Evolutionary conservation across 768 basidiomycete species (phyloP).

Genomic region (Hypholoma fasciculare): DNA sequence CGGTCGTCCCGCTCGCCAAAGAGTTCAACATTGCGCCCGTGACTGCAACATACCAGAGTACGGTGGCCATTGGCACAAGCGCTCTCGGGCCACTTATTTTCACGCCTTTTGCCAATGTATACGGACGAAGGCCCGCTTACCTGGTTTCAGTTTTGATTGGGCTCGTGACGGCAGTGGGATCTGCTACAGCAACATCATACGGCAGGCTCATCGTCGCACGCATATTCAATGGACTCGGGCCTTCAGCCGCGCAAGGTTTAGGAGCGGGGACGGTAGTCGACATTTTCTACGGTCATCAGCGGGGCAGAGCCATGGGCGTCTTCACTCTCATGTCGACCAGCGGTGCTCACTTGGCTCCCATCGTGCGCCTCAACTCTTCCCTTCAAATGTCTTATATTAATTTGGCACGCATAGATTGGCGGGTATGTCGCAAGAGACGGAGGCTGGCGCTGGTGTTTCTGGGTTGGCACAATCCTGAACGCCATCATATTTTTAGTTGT

Average conservation of each 20-base stretch:
- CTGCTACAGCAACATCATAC: constrained; percentile 31
- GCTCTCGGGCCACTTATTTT: constrained; percentile 36
- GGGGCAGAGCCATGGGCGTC: constrained; percentile 44
- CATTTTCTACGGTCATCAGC: constrained; percentile 34
- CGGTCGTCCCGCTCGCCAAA: constrained; percentile 34
- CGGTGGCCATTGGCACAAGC: constrained; percentile 34
- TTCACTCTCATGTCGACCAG: constrained; percentile 43
- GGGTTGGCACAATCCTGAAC: constrained; percentile 40
- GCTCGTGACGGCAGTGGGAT: constrained; percentile 32
- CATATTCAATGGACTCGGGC: constrained; percentile 36
- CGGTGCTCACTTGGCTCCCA: constrained; percentile 41
- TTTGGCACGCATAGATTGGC: constrained; percentile 23
- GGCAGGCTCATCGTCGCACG: constrained; percentile 32
- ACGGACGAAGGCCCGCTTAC: constrained; percentile 39
- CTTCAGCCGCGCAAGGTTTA: constrained; percentile 34
- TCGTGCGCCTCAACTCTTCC: constrained; percentile 23
- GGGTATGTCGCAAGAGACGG: constrained; percentile 36
- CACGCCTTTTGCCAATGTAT: constrained; percentile 40
- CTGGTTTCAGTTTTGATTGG: constrained; percentile 34
- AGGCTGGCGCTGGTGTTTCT: constrained; percentile 49
- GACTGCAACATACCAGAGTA: constrained; percentile 40
- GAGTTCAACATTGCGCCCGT: constrained; percentile 36
- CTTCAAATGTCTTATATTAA: neutral
- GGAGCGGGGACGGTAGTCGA: constrained; percentile 41
- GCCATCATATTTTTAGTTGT: constrained; percentile 34